Evolutionary conservation across 2,329 filamentous ascomycete species (phyloP).

Genomic region (Seiridium cupressi): DNA sequence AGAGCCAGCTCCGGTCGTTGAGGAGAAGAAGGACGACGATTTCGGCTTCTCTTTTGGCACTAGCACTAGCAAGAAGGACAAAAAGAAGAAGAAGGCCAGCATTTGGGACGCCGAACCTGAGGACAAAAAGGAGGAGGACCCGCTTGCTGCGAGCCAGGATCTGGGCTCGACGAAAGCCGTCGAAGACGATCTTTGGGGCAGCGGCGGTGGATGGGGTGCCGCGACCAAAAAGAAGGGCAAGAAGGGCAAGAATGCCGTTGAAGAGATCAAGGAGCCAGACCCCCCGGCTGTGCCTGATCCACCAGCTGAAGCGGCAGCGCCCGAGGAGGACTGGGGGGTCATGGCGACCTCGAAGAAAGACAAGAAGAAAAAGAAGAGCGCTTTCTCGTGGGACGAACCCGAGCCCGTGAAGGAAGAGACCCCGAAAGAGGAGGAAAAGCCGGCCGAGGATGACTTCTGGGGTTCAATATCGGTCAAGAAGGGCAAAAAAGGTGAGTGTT

Average conservation of each 20-base stretch:
- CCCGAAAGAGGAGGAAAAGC: constrained; percentile 12
- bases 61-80: constrained; percentile 31
- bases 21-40: constrained; percentile 28
- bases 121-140: constrained; percentile 28
- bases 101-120: constrained; percentile 34
- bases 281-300: constrained; percentile 14
- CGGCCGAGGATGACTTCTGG: constrained; percentile 10
- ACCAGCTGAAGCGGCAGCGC: constrained; percentile 17
- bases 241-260: constrained; percentile 18
- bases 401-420: constrained; percentile 17
- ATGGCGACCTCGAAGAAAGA: constrained; percentile 27
- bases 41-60: constrained; percentile 19
- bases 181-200: constrained; percentile 20
- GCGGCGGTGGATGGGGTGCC: constrained; percentile 12
- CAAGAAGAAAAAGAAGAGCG: constrained; percentile 38
- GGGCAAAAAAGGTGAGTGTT: constrained; percentile 16
- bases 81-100: constrained; percentile 37
- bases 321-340: constrained; percentile 18
- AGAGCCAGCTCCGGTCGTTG: constrained; percentile 12
- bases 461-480: constrained; percentile 13
- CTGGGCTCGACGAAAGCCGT: constrained; percentile 12
- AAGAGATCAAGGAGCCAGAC: constrained; percentile 20
- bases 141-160: constrained; percentile 20
- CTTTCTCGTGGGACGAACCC: constrained; percentile 22
- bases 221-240: constrained; percentile 19